Base-by-base conservation (phyloP, 352 stramenopile species). In the Blastocystis sp. region DNA sequence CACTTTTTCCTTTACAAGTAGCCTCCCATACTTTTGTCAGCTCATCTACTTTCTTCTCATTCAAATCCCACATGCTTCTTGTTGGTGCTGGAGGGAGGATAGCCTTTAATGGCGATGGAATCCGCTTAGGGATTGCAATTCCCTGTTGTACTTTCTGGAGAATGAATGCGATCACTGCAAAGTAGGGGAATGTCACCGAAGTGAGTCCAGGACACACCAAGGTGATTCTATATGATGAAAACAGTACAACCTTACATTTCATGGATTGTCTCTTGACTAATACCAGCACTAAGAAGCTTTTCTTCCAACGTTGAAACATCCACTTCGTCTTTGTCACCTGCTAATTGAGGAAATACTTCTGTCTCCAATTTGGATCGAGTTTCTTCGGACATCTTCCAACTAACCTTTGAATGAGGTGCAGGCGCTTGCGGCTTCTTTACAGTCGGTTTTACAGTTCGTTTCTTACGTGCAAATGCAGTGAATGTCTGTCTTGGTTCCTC, bases 111-210 rank as follows among this genome's bases (percentile, higher is more conserved):
- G 73, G 73, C 3, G 54, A 68, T n/a, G 73, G 73, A 20, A 84
- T 13, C 15, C 62, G 73, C 26, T 61, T 56, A 26, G 73, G 73
- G 18, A 84, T 15, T n/a, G 73, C 3, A 50, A 64, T 53, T 15
- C 73, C 73, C 47, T 84, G 73, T 55, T 84, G 73, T 37, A 69
- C n/a, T 45, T 68, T 64, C 73, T 84, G 50, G 34, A 84, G 73
- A 23, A 84, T 56, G 50, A 84, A 84, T 20, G 43, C 53, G 37
- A 66, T n/a, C 5, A 84, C 73, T 29, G 73, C 73, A 45, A 84
- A 84, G 9, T 68, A 15, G 20, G 23, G 29, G 5, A 26, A 53
- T 3, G 73, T 39, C 15, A 80, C 13, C 29, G 39, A 43, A 26
- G 39, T 68, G 3, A 26, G 15, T 18, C 15, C n/a, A 23, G 26